A percentile compares a stretch with the other conserved stretches of the same genome.
Evolutionary conservation across 331 rosid species (phyloP).

Genomic region (Telfairia occidentalis): DNA sequence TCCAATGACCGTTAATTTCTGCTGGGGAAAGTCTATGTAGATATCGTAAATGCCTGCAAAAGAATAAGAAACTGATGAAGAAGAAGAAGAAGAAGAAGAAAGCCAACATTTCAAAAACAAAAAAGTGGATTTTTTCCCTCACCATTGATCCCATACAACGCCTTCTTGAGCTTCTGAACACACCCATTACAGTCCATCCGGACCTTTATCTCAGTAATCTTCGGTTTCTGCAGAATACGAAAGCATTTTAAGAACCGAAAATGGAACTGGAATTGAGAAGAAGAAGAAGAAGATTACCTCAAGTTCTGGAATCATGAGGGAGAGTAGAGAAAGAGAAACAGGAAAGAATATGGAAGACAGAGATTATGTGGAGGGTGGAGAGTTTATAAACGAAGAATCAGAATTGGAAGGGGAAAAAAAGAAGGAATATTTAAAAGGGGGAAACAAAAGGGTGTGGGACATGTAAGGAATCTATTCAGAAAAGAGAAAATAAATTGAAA

Average conservation of each 20-base stretch:
- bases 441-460: slow-evolving; percentile 38
- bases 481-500: neutral
- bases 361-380: slow-evolving; percentile 14
- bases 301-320: slow-evolving; percentile 43
- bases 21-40: slow-evolving; percentile 48
- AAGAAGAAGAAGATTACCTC: slow-evolving; percentile 34
- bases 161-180: slow-evolving; percentile 79
- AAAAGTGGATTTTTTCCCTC: slow-evolving; percentile 11
- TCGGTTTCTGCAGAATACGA: slow-evolving; percentile 40
- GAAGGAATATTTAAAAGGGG: slow-evolving; percentile 49
- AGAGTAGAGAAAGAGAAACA: neutral
- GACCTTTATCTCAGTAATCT: slow-evolving; percentile 61
- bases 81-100: neutral
- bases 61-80: neutral
- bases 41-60: slow-evolving; percentile 70
- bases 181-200: slow-evolving; percentile 96
- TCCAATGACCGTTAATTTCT: slow-evolving; percentile 64
- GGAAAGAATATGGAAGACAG: slow-evolving; percentile 16
- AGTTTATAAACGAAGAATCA: slow-evolving; percentile 42
- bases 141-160: slow-evolving; percentile 63
- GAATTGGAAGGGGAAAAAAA: slow-evolving; percentile 27
- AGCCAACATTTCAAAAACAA: neutral
- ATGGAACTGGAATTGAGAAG: neutral
- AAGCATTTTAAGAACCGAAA: neutral
- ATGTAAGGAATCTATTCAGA: slow-evolving; percentile 36